Conservation (phyloP, 306 rosid genomes). For the Citrullus amarus region DNA sequence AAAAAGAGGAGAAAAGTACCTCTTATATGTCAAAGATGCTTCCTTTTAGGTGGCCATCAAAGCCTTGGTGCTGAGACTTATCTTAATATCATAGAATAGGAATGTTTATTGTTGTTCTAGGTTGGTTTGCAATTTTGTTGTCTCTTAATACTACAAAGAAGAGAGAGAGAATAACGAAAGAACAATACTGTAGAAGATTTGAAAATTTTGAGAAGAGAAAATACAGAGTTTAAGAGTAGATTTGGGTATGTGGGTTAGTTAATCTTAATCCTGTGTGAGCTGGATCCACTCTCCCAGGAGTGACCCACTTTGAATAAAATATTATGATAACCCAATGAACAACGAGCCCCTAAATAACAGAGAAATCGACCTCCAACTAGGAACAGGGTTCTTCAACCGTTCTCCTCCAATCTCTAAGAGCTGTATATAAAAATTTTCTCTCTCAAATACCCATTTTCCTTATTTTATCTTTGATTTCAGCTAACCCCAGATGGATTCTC, state of each 20-base stretch:
- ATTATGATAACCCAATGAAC: constrained; percentile 12
- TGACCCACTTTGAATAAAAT: constrained; percentile 42
- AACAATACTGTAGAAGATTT: neutral
- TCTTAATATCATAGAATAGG: neutral
- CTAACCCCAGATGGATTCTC: neutral
- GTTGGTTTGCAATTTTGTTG: neutral
- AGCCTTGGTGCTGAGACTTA: neutral
- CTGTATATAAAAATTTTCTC: neutral
- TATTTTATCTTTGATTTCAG: neutral
- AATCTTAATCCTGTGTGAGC: constrained; percentile 41
- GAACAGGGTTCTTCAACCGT: constrained; percentile 7
- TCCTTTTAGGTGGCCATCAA: neutral
- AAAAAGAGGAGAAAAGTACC: neutral
- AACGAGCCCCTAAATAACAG: constrained; percentile 4
- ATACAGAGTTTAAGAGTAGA: neutral
- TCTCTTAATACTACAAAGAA: neutral
- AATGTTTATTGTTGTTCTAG: neutral
- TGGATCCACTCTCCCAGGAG: constrained; percentile 77
- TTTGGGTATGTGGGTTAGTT: constrained; percentile 28
- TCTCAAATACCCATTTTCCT: neutral
- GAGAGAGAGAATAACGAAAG: neutral
- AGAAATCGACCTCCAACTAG: neutral
- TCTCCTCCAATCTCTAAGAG: neutral
- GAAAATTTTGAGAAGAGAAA: neutral
- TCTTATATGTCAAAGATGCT: neutral